phyloP scores from a whole-genome alignment of 768 basidiomycete genomes.

The Kwoniella pini region DNA sequence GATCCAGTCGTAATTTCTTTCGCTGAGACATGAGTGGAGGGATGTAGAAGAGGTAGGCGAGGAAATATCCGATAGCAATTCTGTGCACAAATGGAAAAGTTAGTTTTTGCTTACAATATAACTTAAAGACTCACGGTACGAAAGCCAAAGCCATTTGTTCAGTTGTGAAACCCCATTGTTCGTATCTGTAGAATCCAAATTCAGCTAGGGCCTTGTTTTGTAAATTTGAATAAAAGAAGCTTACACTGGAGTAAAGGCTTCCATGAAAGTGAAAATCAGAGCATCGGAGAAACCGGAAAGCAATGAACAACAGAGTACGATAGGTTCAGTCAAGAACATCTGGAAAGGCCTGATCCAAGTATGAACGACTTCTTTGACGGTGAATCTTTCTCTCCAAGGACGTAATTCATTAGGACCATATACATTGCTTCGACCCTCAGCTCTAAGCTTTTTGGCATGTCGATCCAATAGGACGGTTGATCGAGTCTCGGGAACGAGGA shows the following conservation, averaged over 20 bases:
- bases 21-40: constrained; percentile 35
- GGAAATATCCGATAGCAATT: constrained; percentile 45
- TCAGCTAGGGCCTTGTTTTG: too few species aligned
- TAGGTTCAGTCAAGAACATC: constrained; percentile 49
- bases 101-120: background rate
- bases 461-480: constrained; percentile 39
- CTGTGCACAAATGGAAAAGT: constrained; percentile 4
- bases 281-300: constrained; percentile 51
- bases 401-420: constrained; percentile 46
- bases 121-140: constrained; percentile 26
- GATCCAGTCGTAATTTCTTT: constrained; percentile 18
- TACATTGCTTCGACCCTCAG: constrained; percentile 36
- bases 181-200: constrained; percentile 13
- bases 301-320: constrained; percentile 49
- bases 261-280: constrained; percentile 52
- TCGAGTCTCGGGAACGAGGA: constrained; percentile 49
- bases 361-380: constrained; percentile 20
- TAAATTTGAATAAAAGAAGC: background rate
- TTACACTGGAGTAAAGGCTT: constrained; percentile 41
- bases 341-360: constrained; percentile 42
- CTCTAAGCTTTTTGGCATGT: constrained; percentile 34
- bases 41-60: constrained; percentile 39
- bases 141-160: constrained; percentile 43
- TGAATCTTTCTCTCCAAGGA: constrained; percentile 30
- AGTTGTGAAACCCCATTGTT: constrained; percentile 44